phyloP scores from a whole-genome alignment of 306 rosid genomes.

The Trifolium pratense region DNA sequence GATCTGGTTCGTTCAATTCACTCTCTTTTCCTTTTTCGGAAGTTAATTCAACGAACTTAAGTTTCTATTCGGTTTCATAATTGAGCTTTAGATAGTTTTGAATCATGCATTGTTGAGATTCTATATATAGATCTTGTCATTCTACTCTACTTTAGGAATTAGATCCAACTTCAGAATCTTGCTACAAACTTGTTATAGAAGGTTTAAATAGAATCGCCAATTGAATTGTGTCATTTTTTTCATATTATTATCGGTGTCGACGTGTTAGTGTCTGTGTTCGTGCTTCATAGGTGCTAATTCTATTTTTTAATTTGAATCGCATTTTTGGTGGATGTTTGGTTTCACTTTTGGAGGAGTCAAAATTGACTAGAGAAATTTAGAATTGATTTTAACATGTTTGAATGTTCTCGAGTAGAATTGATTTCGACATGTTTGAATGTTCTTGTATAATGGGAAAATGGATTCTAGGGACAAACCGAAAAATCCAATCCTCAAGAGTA shows the following conservation, averaged over 20 bases:
- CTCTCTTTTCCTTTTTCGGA: background rate
- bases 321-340: background rate
- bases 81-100: no score
- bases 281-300: no score
- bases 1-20: slow-evolving; percentile 68
- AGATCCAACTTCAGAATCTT: slow-evolving; percentile 10
- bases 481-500: no score
- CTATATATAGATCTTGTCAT: slow-evolving; percentile 32
- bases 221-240: no score
- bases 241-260: no score
- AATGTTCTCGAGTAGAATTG: background rate
- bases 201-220: background rate
- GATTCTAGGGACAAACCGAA: no score
- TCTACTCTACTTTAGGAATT: background rate
- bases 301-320: no score
- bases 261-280: no score
- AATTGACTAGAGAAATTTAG: background rate
- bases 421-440: no score
- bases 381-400: background rate
- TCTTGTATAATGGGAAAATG: no score
- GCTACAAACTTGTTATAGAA: background rate
- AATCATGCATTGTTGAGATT: no score
- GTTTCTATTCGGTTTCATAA: background rate
- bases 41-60: slow-evolving; percentile 12
- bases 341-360: background rate